phyloP scores from a whole-genome alignment of 2,329 filamentous ascomycete species.

The Xylaria sp. region DNA sequence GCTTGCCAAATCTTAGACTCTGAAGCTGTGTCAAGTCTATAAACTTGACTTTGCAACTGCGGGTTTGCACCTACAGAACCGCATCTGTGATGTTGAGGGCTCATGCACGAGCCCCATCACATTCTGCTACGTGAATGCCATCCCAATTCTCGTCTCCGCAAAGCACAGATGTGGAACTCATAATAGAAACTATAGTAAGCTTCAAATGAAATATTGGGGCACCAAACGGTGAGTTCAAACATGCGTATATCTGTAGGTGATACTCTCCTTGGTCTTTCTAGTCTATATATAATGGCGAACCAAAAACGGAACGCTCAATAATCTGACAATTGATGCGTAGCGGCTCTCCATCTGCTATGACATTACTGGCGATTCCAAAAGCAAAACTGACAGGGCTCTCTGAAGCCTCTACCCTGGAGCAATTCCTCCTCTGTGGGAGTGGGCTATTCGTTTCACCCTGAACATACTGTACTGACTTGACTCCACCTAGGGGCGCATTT shows the following conservation, averaged over 20 bases:
- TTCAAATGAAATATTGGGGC: neutral
- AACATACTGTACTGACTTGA: slow-evolving; percentile 55
- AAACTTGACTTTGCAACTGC: slow-evolving; percentile 27
- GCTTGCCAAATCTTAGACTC: slow-evolving; percentile 62
- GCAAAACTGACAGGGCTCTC: slow-evolving; percentile 65
- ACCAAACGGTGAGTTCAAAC: slow-evolving; percentile 24
- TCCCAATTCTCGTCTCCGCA: neutral
- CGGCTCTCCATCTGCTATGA: slow-evolving; percentile 64
- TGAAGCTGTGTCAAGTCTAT: slow-evolving; percentile 36
- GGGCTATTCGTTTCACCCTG: slow-evolving; percentile 73
- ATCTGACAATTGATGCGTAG: slow-evolving; percentile 66
- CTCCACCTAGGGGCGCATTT: neutral
- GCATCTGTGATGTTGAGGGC: slow-evolving; percentile 43
- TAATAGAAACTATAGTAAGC: neutral
- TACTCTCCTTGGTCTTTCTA: slow-evolving; percentile 28
- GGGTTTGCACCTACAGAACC: slow-evolving; percentile 7
- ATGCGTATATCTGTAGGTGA: neutral
- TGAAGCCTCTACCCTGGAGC: slow-evolving; percentile 61
- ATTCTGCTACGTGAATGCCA: neutral
- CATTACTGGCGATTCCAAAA: slow-evolving; percentile 68
- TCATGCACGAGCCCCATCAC: neutral
- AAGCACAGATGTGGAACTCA: neutral
- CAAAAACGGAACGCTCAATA: slow-evolving; percentile 55
- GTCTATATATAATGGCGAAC: neutral
- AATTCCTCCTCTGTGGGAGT: slow-evolving; percentile 54